phyloP scores from a whole-genome alignment of 345 rosid species.

The Iberis pinnata region DNA sequence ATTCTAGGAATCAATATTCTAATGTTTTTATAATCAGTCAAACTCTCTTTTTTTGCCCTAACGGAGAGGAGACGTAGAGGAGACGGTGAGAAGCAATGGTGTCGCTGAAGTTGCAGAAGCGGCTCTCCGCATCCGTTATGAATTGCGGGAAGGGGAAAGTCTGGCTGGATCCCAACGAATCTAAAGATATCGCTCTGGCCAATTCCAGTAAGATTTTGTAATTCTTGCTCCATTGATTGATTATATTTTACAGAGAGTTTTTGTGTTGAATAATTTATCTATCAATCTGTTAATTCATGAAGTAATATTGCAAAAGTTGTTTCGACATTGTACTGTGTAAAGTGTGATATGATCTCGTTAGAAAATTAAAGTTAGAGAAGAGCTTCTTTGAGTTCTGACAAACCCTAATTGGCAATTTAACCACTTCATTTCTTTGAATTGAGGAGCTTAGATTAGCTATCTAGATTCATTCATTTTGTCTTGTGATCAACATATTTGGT shows the following conservation, averaged over 20 bases:
- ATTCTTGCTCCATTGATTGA: neutral
- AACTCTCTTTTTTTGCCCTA: neutral
- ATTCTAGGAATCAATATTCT: neutral
- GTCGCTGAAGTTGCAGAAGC: constrained; percentile 61
- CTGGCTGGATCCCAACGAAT: constrained; percentile 70
- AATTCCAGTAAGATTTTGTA: constrained; percentile 48
- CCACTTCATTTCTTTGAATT: neutral
- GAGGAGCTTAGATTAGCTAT: neutral
- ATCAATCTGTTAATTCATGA: neutral
- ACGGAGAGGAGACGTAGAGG: constrained; percentile 9
- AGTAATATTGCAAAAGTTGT: neutral
- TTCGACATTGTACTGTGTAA: neutral
- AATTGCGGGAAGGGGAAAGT: constrained; percentile 61
- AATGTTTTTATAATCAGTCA: constrained; percentile 1
- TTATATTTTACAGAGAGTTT: neutral
- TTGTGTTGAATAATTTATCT: no score
- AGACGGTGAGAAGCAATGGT: constrained; percentile 40
- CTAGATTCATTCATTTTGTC: neutral
- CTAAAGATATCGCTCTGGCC: constrained; percentile 64
- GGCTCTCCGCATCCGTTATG: constrained; percentile 65
- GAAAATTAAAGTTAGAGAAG: neutral
- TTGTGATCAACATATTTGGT: neutral
- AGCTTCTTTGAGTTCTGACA: neutral
- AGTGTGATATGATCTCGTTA: neutral
- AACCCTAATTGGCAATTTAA: no score